phyloP scores from a whole-genome alignment of 805 yeast genomes.

The Sugiyamaella mastotermitis region DNA sequence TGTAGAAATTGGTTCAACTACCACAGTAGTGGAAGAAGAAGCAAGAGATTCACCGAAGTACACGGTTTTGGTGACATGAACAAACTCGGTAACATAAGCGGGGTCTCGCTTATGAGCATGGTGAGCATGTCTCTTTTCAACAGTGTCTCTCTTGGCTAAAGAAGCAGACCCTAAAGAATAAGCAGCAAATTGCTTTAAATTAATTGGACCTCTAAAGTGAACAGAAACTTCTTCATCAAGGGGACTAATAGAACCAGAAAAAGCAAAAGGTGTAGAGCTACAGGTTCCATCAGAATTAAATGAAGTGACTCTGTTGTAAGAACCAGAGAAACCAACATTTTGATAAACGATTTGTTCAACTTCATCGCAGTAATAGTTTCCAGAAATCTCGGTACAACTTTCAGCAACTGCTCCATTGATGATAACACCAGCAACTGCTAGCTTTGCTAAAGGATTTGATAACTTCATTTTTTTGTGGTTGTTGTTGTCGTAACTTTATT shows the following conservation, averaged over 20 bases:
- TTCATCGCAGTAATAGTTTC: conserved; percentile 79
- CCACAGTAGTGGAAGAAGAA: conserved; percentile 27
- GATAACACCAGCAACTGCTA: background rate
- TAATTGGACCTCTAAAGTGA: conserved; percentile 86
- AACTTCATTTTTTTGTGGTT: conserved; percentile 1
- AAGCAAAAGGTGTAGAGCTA: conserved; percentile 40
- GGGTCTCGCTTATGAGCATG: conserved; percentile 51
- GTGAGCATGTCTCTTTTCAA: conserved; percentile 32
- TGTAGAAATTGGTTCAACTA: conserved; percentile 20
- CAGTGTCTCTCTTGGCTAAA: conserved; percentile 52
- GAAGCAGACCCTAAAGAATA: conserved; percentile 52
- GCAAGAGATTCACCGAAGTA: conserved; percentile 21
- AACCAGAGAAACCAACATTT: conserved; percentile 79
- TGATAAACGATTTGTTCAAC: conserved; percentile 61
- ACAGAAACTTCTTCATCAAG: conserved; percentile 81
- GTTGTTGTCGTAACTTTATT: too few species aligned
- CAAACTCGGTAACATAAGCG: conserved; percentile 69
- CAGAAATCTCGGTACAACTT: conserved; percentile 36
- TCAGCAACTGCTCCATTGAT: background rate
- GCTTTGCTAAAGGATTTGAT: background rate
- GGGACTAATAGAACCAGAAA: conserved; percentile 73
- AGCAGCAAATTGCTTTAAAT: conserved; percentile 80
- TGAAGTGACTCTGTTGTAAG: conserved; percentile 69
- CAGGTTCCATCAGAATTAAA: conserved; percentile 75
- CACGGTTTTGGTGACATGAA: conserved; percentile 47